Evolutionary conservation across 169 alveolate genomes (phyloP), one percentile per base, ranked within the genome.

Genomic region (Hepatocystis sp.): DNA sequence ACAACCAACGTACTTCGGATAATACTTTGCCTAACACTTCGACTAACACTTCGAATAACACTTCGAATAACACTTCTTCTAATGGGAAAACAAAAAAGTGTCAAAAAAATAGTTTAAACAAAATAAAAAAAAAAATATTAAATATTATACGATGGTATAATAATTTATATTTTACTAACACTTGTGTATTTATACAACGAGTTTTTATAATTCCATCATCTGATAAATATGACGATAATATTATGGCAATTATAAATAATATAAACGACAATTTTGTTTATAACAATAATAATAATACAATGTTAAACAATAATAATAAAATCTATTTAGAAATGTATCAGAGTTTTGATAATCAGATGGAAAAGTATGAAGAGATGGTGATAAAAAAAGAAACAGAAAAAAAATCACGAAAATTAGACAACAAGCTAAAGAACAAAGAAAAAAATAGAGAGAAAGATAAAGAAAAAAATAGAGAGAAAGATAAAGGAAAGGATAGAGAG

Each of bases 171-270:
- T 81, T 81, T 49, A 65, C 27, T 7, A 63, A 81, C 23, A 81
- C 68, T 47, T 81, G 81, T 49, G 89, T 81, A 0, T 81, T 81
- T n/a, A 53, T 81, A 46, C 89, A 81, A 63, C 27, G 89, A 25
- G 89, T 81, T 21, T 56, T 81, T 1, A 47, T 81, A 10, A 63
- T 81, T 53, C 89, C 89, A 2, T 47, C 67, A 0, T 46, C 58
- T 0, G 89, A 81, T 19, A 52, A 23, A 53, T 63, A 81, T 36
- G 84, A 81, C 10, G 84, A 81, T 23, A 11, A 47, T 4, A 81
- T 81, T 19, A 81, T 81, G 89, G 3, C 27, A 1, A 40, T 61
- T 28, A 81, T 81, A 23, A 81, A 61, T 60, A 56, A 63, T 30
- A 81, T 81, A 21, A 81, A 81, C 36, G 89, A 81, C 1, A 81